Percentiles rank a stretch among this genome's conserved stretches.
Evolutionary conservation across 2,329 filamentous ascomycete species (phyloP).

Genomic region (Ophiostoma himal-ulmi): DNA sequence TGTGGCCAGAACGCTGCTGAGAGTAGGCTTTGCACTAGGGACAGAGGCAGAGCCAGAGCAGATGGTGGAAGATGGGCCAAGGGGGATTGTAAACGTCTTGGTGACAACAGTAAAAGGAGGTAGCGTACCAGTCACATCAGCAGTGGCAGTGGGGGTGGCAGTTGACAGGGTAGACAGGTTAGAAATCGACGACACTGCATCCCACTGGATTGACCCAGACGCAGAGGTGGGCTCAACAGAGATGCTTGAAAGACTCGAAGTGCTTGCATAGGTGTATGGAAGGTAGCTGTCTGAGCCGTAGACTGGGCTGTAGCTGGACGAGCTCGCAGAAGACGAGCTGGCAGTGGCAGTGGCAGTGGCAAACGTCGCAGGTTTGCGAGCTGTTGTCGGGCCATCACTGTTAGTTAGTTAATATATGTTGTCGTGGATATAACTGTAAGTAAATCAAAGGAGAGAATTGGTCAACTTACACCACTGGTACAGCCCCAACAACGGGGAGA

Average conservation of each 20-base stretch:
- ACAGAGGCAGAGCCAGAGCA: slow-evolving; percentile 3
- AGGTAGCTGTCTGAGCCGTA: background rate
- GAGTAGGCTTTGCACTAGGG: background rate
- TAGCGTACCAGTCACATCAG: background rate
- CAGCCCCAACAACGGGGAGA: background rate
- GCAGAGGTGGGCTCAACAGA: background rate
- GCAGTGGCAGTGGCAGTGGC: background rate
- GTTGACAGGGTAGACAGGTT: background rate
- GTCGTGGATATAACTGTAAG: background rate
- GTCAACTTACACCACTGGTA: slow-evolving; percentile 11
- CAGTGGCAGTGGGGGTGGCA: background rate
- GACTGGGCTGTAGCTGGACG: background rate
- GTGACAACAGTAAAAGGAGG: slow-evolving; percentile 20
- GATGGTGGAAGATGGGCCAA: background rate
- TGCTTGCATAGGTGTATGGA: slow-evolving; percentile 1
- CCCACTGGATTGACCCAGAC: background rate
- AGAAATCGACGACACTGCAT: background rate
- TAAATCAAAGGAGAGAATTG: background rate
- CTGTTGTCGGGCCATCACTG: background rate
- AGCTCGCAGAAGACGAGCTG: background rate
- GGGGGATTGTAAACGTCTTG: slow-evolving; percentile 24
- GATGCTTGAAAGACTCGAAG: background rate
- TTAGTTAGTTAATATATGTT: background rate
- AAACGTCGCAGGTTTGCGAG: background rate
- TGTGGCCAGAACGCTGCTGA: slow-evolving; percentile 17